Evolutionary conservation across 805 yeast genomes (phyloP), one percentile per base, ranked within the genome.

Genomic region (Candida palmyrensis): DNA sequence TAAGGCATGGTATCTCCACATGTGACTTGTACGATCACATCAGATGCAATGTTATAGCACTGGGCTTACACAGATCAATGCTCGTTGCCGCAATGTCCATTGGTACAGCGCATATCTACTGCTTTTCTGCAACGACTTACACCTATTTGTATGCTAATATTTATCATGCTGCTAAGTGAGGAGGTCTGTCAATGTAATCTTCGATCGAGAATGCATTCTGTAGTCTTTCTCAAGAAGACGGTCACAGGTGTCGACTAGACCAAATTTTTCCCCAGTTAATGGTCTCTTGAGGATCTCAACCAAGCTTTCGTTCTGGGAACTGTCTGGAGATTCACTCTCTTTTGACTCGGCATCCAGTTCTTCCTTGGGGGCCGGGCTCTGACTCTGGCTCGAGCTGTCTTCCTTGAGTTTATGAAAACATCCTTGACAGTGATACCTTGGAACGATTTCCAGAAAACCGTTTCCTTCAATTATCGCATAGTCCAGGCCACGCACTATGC

Each of bases 221-320:
- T n/a, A n/a, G n/a, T n/a, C n/a, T n/a, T n/a, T 16, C 12, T 23
- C 12, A 17, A 43, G 20, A 9, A 57, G 32, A 4, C 34, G 38
- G 35, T 60, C 67, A 17, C 44, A 32, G 17, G 44, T 42, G 25
- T 50, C 52, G 5, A 5, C 17, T 6, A 65, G 43, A 1, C 70
- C 70, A 33, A 55, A 62, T 12, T 47, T 42, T 9, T 44, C 49
- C 2, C 66, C 69, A 18, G 40, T 42, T 11, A 65, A 38, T 3
- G 66, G 66, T 29, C 49, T 47, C 20, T 46, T 45, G 12, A 64
- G 42, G 5, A 47, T 21, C 17, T 51, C 51, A 7, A 49, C 25
- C 13, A 56, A 48, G 11, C 41, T 38, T 33, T 38, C 26, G 26
- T 39, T 21, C 18, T 21, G 32, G 9, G n/a, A 9, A 14, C 11